These are phyloP conservation scores for Dactylellina haptotyla DNA, from an alignment of 2,329 filamentous ascomycete species.

Conservation along the genomic window DNA sequence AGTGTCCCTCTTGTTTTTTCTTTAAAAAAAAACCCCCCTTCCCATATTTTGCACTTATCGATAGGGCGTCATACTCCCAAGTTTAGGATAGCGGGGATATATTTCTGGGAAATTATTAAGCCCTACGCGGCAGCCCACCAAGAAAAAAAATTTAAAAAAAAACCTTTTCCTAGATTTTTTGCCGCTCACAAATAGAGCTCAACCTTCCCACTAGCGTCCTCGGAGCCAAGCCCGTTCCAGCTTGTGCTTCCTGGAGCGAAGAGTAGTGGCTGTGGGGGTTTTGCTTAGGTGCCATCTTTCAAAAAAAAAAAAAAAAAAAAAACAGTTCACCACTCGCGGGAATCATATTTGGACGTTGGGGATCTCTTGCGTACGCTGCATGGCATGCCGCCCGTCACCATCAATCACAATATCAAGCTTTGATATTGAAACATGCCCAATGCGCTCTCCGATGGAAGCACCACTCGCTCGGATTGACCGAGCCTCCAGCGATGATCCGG, in stretches of 20 bases:
- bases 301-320: not conserved
- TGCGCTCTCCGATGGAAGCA: slow-evolving; percentile 8
- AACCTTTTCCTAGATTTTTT: slow-evolving; percentile 5
- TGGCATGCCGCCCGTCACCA: slow-evolving; percentile 26
- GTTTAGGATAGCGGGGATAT: slow-evolving; percentile 35
- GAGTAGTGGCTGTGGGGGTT: slow-evolving; percentile 11
- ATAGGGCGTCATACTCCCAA: slow-evolving; percentile 33
- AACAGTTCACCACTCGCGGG: not conserved
- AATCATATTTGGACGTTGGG: slow-evolving; percentile 7
- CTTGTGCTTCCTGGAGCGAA: not conserved
- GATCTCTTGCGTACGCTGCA: slow-evolving; percentile 33
- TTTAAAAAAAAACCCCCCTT: not conserved
- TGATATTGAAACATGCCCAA: slow-evolving; percentile 48
- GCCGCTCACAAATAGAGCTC: slow-evolving; percentile 16
- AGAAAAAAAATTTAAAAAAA: not conserved
- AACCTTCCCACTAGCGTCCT: slow-evolving; percentile 6
- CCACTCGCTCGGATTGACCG: not conserved
- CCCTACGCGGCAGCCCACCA: slow-evolving; percentile 20
- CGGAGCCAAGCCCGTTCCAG: slow-evolving; percentile 16
- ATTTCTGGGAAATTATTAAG: slow-evolving; percentile 40
- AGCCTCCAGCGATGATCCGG: slow-evolving; percentile 31
- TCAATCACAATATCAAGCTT: slow-evolving; percentile 46
- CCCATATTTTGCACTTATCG: slow-evolving; percentile 25
- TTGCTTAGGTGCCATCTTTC: not conserved
- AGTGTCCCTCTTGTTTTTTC: too few species aligned